Evolutionary conservation across 2,329 filamentous ascomycete genomes (phyloP).

Genomic region (Diaporthe longicolla): DNA sequence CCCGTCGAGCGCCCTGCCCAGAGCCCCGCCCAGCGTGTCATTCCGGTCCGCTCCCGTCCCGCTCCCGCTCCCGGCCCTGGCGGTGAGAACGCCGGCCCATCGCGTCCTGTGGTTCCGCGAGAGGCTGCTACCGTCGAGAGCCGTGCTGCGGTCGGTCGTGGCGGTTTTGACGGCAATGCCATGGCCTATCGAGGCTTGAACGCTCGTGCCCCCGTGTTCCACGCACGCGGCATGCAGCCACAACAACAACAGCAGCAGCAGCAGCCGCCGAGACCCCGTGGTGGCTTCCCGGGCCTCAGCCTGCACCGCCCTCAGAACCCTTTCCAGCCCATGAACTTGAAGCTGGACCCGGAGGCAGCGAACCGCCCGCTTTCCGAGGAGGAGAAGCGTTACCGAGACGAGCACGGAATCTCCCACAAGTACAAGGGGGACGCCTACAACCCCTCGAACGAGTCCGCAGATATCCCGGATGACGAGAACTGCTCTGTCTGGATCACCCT

Average conservation of each 20-base stretch:
- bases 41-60: neutral
- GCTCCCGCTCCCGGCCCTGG: neutral
- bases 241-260: neutral
- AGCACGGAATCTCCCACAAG: conserved; percentile 30
- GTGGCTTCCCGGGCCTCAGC: no score
- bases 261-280: neutral
- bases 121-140: neutral
- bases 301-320: neutral
- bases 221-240: neutral
- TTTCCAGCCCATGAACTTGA: conserved; percentile 33
- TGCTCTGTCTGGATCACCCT: conserved; percentile 38
- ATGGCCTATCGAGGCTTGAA: neutral
- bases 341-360: conserved; percentile 8
- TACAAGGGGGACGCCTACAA: conserved; percentile 36
- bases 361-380: conserved; percentile 9
- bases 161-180: no score
- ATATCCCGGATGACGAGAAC: conserved; percentile 37
- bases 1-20: neutral
- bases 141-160: no score
- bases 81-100: neutral
- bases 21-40: neutral
- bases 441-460: conserved; percentile 37
- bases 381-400: neutral
- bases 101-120: neutral
- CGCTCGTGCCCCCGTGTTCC: no score